These are phyloP conservation scores for Fusarium pseudonygamai DNA, from an alignment of 2,329 filamentous ascomycete genomes.

Conservation along the genomic window DNA sequence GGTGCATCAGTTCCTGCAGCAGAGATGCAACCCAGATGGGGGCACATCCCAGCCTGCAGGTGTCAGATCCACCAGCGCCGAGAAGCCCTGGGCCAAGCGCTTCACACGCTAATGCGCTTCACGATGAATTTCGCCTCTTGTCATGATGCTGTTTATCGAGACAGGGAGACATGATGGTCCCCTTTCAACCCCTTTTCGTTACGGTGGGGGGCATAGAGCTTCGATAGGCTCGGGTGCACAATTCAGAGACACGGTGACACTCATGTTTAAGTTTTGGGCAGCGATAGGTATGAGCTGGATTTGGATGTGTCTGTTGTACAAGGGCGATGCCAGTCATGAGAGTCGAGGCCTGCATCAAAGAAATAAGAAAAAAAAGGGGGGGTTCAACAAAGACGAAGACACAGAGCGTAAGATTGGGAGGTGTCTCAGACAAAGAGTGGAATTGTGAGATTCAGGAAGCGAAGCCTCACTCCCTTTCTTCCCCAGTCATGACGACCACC, in stretches of 20 bases:
- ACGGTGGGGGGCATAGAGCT: conserved; percentile 7
- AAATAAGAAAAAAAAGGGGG: conserved; percentile 2
- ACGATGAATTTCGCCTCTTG: conserved; percentile 22
- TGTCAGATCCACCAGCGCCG: conserved; percentile 36
- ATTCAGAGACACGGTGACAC: conserved; percentile 12
- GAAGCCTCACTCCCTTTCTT: conserved; percentile 19
- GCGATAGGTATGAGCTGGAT: conserved; percentile 21
- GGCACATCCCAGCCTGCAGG: conserved; percentile 30
- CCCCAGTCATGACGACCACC: not conserved
- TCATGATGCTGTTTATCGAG: conserved; percentile 17
- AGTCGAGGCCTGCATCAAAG: conserved; percentile 11
- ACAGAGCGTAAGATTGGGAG: conserved; percentile 5
- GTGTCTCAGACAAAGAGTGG: conserved; percentile 24
- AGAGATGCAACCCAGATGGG: conserved; percentile 34
- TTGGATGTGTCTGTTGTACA: conserved; percentile 6
- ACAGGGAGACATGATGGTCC: conserved; percentile 12
- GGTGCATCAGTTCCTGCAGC: conserved; percentile 37
- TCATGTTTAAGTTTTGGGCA: conserved; percentile 27
- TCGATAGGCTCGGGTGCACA: conserved; percentile 23
- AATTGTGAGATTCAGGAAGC: conserved; percentile 24
- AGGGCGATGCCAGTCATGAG: conserved; percentile 35
- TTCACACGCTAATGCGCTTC: conserved; percentile 27
- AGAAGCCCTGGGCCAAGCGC: conserved; percentile 25
- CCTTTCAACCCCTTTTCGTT: conserved; percentile 16
- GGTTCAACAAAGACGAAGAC: conserved; percentile 9